These are phyloP conservation scores for Macrophomina tecta DNA, from an alignment of 2,329 filamentous ascomycete genomes.

Conservation along the genomic window DNA sequence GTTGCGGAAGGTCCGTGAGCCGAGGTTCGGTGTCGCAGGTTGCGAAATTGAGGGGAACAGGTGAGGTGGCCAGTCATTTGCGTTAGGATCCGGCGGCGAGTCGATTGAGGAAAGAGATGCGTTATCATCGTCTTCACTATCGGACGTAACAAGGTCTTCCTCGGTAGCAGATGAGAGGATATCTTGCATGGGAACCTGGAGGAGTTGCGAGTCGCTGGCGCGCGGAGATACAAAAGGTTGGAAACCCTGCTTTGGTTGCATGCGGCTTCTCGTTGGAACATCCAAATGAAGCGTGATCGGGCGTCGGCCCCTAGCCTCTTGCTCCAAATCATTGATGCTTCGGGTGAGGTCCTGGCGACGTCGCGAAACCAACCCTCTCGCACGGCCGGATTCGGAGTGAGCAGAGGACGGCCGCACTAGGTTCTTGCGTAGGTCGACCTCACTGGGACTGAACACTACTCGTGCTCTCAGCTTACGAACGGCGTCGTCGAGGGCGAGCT, in stretches of 20 bases:
- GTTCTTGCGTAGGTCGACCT: constrained; percentile 51
- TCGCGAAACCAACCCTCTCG: constrained; percentile 8
- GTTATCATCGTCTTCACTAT: constrained; percentile 29
- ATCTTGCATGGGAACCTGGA: constrained; percentile 19
- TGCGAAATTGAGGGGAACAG: constrained; percentile 39
- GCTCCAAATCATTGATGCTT: constrained; percentile 21
- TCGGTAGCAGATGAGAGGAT: constrained; percentile 29
- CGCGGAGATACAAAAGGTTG: constrained; percentile 7
- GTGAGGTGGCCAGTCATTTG: constrained; percentile 28
- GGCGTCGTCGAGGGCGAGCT: constrained; percentile 79
- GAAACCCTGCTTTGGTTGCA: background rate
- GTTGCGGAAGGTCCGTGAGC: constrained; percentile 29
- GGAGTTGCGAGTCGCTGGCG: constrained; percentile 22
- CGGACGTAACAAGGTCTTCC: constrained; percentile 19
- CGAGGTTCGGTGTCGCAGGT: constrained; percentile 35
- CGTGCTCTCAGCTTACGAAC: constrained; percentile 71
- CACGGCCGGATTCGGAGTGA: constrained; percentile 26
- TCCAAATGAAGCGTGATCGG: constrained; percentile 16
- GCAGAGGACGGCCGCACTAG: constrained; percentile 33
- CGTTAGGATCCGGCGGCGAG: constrained; percentile 35
- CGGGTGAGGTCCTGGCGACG: constrained; percentile 10
- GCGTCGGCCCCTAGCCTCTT: constrained; percentile 6
- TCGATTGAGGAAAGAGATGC: constrained; percentile 28
- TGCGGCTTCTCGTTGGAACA: background rate
- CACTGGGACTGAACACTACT: constrained; percentile 72